A percentile compares a stretch with the other conserved stretches of the same genome.
Evolutionary conservation across 78 protist species (phyloP).

Genomic region (Corallochytrium limacisporum): DNA sequence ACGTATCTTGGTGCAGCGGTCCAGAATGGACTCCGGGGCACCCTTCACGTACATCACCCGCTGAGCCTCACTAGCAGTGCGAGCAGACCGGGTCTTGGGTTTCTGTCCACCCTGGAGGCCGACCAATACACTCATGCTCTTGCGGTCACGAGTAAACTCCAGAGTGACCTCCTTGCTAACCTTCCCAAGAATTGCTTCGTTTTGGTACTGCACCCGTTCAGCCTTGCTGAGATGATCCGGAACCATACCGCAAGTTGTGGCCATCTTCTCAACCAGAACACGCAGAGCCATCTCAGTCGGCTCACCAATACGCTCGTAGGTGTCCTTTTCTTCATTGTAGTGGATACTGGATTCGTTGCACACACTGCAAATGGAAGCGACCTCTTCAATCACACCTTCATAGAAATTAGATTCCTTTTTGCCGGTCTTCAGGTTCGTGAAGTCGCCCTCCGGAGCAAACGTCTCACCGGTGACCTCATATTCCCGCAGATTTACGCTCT

Average conservation of each 20-base stretch:
- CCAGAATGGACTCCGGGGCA: slow-evolving; percentile 44
- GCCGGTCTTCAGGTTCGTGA: background rate
- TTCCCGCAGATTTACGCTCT: too few relatives aligned
- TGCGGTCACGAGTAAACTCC: slow-evolving; percentile 55
- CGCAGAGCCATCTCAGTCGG: background rate
- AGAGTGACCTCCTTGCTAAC: slow-evolving; percentile 18
- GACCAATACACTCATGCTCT: slow-evolving; percentile 41
- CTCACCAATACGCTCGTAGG: background rate
- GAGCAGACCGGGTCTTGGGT: background rate
- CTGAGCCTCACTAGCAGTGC: background rate
- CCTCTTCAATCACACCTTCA: background rate
- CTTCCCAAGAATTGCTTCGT: background rate
- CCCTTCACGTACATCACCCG: slow-evolving; percentile 19
- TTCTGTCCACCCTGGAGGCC: background rate
- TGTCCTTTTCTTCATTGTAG: background rate
- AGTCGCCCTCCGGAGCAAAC: background rate
- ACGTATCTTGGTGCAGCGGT: too few relatives aligned
- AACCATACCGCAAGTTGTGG: too few relatives aligned
- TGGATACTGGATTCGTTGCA: background rate
- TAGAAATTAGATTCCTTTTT: too few relatives aligned
- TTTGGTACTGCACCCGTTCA: background rate
- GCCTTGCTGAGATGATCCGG: background rate
- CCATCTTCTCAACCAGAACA: background rate
- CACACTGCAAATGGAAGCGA: background rate
- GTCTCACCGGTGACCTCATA: background rate